A percentile compares a stretch with the other conserved stretches of the same genome.
phyloP scores from a whole-genome alignment of 139 green algal genomes.

The Edaphochlamys debaryana region DNA sequence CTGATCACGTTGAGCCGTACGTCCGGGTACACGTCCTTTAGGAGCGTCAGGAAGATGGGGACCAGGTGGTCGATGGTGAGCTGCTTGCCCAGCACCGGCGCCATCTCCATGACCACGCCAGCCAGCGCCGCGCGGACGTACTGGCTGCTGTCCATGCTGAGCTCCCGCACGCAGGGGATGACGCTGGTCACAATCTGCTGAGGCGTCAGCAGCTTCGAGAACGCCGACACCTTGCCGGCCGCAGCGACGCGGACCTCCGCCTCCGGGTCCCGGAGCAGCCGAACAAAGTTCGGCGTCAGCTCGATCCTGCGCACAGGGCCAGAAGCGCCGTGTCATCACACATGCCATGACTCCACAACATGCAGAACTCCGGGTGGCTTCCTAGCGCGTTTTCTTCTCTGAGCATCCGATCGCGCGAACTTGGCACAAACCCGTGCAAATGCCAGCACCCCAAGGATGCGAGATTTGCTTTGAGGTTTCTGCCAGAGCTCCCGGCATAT shows the following conservation, averaged over 20 bases:
- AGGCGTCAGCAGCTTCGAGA: constrained; percentile 71
- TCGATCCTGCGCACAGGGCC: constrained; percentile 63
- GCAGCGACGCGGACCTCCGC: constrained; percentile 87
- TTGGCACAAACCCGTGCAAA: too few species aligned
- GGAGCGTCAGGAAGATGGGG: constrained; percentile 93
- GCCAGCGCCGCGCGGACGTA: constrained; percentile 95
- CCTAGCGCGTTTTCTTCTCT: too few species aligned
- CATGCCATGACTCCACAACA: too few species aligned
- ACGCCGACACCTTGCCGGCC: constrained; percentile 84
- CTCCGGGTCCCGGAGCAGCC: constrained; percentile 76
- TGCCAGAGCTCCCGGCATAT: too few species aligned
- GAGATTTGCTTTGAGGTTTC: too few species aligned
- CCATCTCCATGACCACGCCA: constrained; percentile 94
- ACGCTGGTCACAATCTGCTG: constrained; percentile 71
- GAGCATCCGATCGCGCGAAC: too few species aligned
- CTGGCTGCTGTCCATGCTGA: constrained; percentile 85
- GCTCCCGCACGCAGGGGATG: constrained; percentile 89
- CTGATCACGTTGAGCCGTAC: constrained; percentile 98
- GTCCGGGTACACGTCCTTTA: constrained; percentile 96
- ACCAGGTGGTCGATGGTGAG: constrained; percentile 94
- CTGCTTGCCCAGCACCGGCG: constrained; percentile 84
- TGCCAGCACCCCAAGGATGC: too few species aligned
- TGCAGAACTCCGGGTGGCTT: too few species aligned
- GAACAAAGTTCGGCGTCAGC: constrained; percentile 89
- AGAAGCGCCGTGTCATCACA: too few species aligned